Evolutionary conservation across 129 eudicot species (phyloP), one percentile per base, ranked within the genome.

Genomic region (Pseudognaphalium luteoalbum): DNA sequence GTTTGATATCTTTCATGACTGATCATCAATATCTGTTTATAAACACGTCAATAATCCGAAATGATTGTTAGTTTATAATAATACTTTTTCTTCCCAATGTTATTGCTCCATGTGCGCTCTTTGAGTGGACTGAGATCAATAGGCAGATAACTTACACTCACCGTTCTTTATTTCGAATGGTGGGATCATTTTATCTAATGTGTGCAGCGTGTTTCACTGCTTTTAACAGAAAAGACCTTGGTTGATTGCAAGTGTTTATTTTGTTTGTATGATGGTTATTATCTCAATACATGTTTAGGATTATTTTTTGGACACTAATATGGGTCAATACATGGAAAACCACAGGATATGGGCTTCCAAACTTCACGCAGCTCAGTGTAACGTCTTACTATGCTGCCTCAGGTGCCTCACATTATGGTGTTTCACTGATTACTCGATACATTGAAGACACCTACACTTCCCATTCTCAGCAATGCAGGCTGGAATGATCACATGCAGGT

Each of bases 371-470:
- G 78, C 87, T 93, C 68, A 88, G 88, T 7, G 88, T 83, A 85
- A 88, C 88, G 50, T 90, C 96, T 30, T 90, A 93, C 81, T 93
- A 88, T 87, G 89, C 91, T 76, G 88, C 98, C 21, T 94, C 98
- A 78, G 89, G 96, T 81, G 92, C 89, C 68, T 91, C 93, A 1
- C 96, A 89, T 80, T 87, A 91, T 80, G 89, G 89, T 76, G 76
- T 94, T 58, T 91, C 97, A 29, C 77, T 91, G 79, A 79, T 91
- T 54, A 89, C 98, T 19, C 82, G 97, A 87, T 89, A 83, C 85
- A 83, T 89, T n/a, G 93, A 94, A 75, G 92, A 86, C 67, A 83
- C 85, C 51, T 86, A 86, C 63, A 79, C 72, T 32, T 85, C 93
- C 19, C 80, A 83, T 29, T 54, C 84, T 20, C 87, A 81, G 33